Base-by-base conservation (phyloP, 306 rosid genomes). In the Rubus idaeus region DNA sequence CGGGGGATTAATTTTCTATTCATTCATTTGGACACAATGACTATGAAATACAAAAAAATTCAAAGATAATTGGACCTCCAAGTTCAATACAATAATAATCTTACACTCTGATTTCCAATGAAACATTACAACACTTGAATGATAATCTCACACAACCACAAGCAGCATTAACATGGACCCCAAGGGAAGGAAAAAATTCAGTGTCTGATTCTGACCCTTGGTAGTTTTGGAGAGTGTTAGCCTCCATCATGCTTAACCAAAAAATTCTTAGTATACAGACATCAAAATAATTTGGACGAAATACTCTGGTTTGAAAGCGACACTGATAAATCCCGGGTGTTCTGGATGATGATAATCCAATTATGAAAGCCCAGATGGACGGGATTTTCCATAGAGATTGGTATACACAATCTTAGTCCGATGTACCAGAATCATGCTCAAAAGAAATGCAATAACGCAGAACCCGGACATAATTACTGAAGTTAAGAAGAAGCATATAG, bases 401-500 rank as follows among this genome's bases (percentile, higher is more conserved):
- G 86, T 64, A 74, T 94, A 94, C 35, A 94, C 98, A 69, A 75
- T 77, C 88, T 74, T 92, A 6, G 98, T 94, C 68, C 98, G 83
- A 42, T 73, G 53, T 9, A 94, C 98, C 3, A 94, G 89, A 78
- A 95, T 69, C 96, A 84, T 79, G 89, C 96, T 87, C 73, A 90
- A 81, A 6, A 77, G 71, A 51, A 89, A 82, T 0, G 91, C 97
- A 61, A 92, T 10, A 14, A 90, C 41, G 68, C 98, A 95, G 60
- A 95, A 87, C 73, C 64, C 90, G 61, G 92, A 85, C 96, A 94
- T 89, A 76, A 92, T 79, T 11, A 84, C 64, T 18, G 89, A 87
- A 75, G 98, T 95, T 11, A 89, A 30, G 87, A 87, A 95, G 83
- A 90, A 95, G 82, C 97, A 95, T 75, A 94, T 55, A 30, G 82